Percentiles rank a stretch among this genome's conserved stretches.
These are phyloP conservation scores for Panicum miliaceum DNA, from an alignment of 176 grass and related monocot species.

Conservation along the genomic window DNA sequence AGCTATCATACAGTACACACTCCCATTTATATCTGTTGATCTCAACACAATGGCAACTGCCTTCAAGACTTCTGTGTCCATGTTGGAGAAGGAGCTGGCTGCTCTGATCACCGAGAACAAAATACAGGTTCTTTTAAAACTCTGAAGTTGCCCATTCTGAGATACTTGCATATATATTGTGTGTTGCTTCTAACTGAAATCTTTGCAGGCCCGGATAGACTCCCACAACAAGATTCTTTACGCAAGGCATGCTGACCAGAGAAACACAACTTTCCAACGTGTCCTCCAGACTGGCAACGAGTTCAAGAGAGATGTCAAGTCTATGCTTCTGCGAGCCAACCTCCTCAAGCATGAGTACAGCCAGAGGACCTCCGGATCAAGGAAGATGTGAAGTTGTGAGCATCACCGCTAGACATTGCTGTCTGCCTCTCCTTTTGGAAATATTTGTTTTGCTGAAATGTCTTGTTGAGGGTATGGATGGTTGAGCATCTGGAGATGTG, in stretches of 20 bases:
- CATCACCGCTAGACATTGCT: background rate
- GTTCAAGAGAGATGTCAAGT: constrained; percentile 84
- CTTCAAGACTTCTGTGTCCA: constrained; percentile 75
- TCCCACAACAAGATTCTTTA: constrained; percentile 99
- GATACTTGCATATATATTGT: constrained; percentile 1
- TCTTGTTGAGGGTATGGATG: constrained; percentile 10
- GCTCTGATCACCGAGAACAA: constrained; percentile 82
- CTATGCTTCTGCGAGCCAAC: constrained; percentile 90
- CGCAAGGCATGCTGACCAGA: constrained; percentile 83
- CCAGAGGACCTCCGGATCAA: constrained; percentile 36
- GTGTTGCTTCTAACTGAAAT: constrained; percentile 8
- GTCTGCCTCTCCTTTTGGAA: constrained; percentile 12
- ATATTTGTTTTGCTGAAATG: constrained; percentile 7
- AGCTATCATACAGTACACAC: constrained; percentile 90
- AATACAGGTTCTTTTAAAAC: constrained; percentile 65
- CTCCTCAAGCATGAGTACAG: constrained; percentile 85
- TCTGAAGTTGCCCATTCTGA: background rate
- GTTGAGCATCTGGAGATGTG: constrained; percentile 23
- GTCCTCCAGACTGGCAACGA: constrained; percentile 80
- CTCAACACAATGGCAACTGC: constrained; percentile 89
- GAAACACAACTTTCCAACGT: constrained; percentile 82
- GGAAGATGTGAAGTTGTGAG: constrained; percentile 49
- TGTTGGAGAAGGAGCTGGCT: constrained; percentile 91
- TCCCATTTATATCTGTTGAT: constrained; percentile 96
- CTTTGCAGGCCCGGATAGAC: constrained; percentile 89